These are phyloP conservation scores for Erysimum pusillum DNA, from an alignment of 441 rosid genomes.

Conservation along the genomic window DNA sequence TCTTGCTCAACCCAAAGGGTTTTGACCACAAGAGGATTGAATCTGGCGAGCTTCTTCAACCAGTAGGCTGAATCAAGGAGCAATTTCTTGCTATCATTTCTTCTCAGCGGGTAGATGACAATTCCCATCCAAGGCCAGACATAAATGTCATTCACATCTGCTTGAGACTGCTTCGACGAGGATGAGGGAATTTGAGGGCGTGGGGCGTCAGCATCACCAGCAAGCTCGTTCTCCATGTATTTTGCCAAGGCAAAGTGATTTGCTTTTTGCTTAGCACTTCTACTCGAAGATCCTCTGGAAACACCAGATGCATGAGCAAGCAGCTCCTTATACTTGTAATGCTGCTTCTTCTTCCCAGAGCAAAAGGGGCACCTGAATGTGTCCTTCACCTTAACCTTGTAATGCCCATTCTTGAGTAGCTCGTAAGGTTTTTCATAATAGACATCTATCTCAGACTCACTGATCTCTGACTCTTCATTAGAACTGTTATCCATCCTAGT, in stretches of 20 bases:
- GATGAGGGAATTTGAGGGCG: conserved; percentile 32
- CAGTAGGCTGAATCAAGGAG: conserved; percentile 59
- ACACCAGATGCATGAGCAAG: conserved; percentile 89
- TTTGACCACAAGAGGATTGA: conserved; percentile 61
- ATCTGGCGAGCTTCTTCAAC: conserved; percentile 62
- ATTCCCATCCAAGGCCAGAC: conserved; percentile 95
- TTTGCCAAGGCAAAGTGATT: conserved; percentile 78
- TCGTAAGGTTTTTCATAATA: conserved; percentile 69
- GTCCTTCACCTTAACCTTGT: conserved; percentile 71
- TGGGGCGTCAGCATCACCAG: conserved; percentile 54
- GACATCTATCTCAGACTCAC: conserved; percentile 74
- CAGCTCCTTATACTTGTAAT: conserved; percentile 77
- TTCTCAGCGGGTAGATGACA: conserved; percentile 51
- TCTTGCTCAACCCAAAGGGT: conserved; percentile 57
- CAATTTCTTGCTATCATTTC: conserved; percentile 34
- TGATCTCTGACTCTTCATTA: conserved; percentile 75
- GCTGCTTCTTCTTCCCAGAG: conserved; percentile 85
- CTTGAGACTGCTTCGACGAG: conserved; percentile 44
- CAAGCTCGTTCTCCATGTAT: conserved; percentile 68
- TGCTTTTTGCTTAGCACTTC: conserved; percentile 79
- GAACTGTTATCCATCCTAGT: conserved; percentile 63
- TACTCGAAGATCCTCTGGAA: conserved; percentile 74
- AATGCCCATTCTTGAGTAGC: conserved; percentile 54
- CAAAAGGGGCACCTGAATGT: conserved; percentile 83
- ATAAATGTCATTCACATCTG: conserved; percentile 48